Conservation (phyloP, 345 rosid species). For the Linum lewisii region DNA sequence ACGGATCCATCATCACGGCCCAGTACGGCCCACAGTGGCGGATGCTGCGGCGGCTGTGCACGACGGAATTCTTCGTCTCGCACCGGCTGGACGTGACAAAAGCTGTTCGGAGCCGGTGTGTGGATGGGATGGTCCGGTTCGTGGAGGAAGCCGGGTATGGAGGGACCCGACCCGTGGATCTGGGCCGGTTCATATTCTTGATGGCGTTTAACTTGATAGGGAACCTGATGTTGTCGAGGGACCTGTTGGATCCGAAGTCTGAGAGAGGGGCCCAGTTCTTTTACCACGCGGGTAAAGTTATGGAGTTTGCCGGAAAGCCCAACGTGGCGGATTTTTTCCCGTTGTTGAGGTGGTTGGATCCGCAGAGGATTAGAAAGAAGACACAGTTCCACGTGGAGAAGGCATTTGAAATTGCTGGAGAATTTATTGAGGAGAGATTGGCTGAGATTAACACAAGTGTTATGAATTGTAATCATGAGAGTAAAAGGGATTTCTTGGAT, state of each 20-base stretch:
- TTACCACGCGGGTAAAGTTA: conserved; percentile 59
- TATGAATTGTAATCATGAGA: conserved; percentile 12
- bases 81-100: conserved; percentile 51
- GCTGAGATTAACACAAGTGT: conserved; percentile 10
- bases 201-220: conserved; percentile 71
- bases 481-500: conserved; percentile 55
- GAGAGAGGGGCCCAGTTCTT: conserved; percentile 50
- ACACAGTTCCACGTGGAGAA: conserved; percentile 51
- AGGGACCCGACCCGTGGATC: conserved; percentile 39
- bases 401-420: conserved; percentile 53
- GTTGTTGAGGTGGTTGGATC: conserved; percentile 49
- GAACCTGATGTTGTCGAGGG: conserved; percentile 57
- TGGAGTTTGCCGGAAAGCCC: conserved; percentile 73
- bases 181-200: conserved; percentile 56
- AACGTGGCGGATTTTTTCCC: conserved; percentile 74
- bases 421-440: conserved; percentile 48
- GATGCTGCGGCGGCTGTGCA: conserved; percentile 52
- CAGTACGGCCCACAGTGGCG: conserved; percentile 80
- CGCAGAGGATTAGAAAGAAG: conserved; percentile 58
- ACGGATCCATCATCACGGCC: conserved; percentile 60
- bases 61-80: conserved; percentile 52
- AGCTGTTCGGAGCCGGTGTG: conserved; percentile 36
- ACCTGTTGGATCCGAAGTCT: conserved; percentile 50
- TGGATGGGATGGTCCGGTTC: conserved; percentile 42
- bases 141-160: conserved; percentile 33